Percentiles rank a stretch among this genome's conserved stretches.
Conservation (phyloP, 306 rosid genomes). For the Elaeagnus macrophylla region DNA sequence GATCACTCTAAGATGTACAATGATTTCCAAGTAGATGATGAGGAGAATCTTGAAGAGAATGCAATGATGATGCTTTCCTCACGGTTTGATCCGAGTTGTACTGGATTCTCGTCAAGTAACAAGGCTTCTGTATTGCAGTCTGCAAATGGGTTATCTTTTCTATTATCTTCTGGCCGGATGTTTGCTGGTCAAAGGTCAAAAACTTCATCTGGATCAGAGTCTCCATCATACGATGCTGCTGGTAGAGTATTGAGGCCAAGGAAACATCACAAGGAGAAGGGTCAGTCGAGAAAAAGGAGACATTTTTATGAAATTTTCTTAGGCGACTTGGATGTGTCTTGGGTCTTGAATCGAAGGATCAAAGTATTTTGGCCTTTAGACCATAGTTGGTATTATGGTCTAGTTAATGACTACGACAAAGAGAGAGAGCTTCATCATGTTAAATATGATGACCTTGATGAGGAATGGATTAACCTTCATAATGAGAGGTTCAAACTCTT, state of each 20-base stretch:
- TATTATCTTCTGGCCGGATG: constrained; percentile 42
- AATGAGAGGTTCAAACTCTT: constrained; percentile 88
- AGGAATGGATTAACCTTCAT: constrained; percentile 87
- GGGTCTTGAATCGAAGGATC: constrained; percentile 66
- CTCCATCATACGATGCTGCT: constrained; percentile 58
- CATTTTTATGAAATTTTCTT: constrained; percentile 76
- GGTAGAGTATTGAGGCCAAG: constrained; percentile 79
- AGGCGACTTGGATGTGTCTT: constrained; percentile 53
- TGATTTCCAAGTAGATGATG: constrained; percentile 55
- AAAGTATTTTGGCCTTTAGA: constrained; percentile 97
- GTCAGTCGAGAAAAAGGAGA: constrained; percentile 60
- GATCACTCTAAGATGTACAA: constrained; percentile 35
- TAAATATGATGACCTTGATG: constrained; percentile 90
- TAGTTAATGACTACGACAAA: constrained; percentile 56
- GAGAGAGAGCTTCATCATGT: constrained; percentile 66
- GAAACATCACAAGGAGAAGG: constrained; percentile 52
- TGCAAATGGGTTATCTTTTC: constrained; percentile 42
- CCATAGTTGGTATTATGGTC: constrained; percentile 88
- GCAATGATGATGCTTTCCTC: constrained; percentile 98
- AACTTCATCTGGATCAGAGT: constrained; percentile 54
- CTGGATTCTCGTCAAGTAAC: constrained; percentile 59
- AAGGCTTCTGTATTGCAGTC: constrained; percentile 49
- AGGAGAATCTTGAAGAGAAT: constrained; percentile 94
- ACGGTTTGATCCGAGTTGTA: constrained; percentile 93
- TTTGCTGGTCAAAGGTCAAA: constrained; percentile 35